Evolutionary conservation across 163 green algal genomes (phyloP), one percentile per base, ranked within the genome.

Genomic region (Scenedesmus sp.): DNA sequence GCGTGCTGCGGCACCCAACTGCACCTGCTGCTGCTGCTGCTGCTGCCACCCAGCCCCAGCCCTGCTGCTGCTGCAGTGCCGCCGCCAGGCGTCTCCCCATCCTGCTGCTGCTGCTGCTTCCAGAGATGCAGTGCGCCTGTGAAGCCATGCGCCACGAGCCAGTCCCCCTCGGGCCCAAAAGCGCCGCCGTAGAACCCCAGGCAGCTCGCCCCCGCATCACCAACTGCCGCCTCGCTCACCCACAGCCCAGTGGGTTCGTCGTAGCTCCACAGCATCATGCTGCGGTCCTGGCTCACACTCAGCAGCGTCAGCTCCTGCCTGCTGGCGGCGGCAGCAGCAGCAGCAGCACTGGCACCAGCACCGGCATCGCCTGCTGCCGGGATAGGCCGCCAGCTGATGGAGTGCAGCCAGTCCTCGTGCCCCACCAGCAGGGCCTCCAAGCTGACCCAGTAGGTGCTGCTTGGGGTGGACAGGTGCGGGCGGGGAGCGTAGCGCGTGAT

Each of bases 391-490:
- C 98, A 99, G 16, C 91, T 87, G 40, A 98, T 96, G 1, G 92
- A 95, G 91, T 98, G 94, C 70, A 99, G 96, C 98, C 98, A 99
- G 92, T 99, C 98, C 90, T 99, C 98, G 87, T 99, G 98, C 0
- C 95, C 97, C 3, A 98, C 91, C 10, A 99, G 95, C 59, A 99
- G 91, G 0, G 96, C 95, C 89, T 99, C 96, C 56, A 98, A 89
- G 16, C 61, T 90, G 3, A 84, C 81, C 79, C 78, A 88, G 42
- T 87, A 94, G 18, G 79, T 89, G 59, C 56, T 61, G 6, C 24
- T 81, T 15, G 20, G 87, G 0, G 92, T 88, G 24, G 46, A 43
- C 6, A 95, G 49, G n/a, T 84, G 85, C 0, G 95, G 96, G 88
- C 94, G 91, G 24, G 96, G 96, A 0, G 96, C 95, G 56, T 97